Evolutionary conservation across 2,329 filamentous ascomycete species (phyloP), one percentile per base, ranked within the genome.

Genomic region (Neofusicoccum parvum): DNA sequence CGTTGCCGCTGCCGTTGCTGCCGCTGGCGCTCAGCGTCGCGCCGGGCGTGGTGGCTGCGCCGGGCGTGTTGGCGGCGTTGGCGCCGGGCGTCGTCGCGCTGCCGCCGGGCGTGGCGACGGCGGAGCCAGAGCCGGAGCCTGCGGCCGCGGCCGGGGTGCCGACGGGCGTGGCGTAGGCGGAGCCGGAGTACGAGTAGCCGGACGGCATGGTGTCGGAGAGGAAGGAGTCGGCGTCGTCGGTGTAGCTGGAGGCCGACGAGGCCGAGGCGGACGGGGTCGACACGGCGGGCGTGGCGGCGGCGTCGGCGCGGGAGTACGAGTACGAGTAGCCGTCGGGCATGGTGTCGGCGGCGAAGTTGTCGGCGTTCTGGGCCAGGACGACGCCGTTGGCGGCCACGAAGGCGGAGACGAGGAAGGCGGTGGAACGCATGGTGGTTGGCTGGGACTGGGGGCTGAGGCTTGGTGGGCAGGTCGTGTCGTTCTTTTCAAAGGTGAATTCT

Each of bases 351-450:
- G 37, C 65, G 53, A 45, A 58, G 59, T 58, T 51, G 49, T 56
- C 43, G 34, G 45, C 41, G 53, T 50, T 27, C 32, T 68, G 48
- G 50, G 45, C 60, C 12, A 67, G 67, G 67, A 51, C 46, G 67
- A 66, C 58, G 17, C n/a, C 15, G 68, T 67, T 67, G 64, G 43
- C 66, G 64, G 46, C 65, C 45, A 62, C 23, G n/a, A 67, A 20
- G 53, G 65, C 60, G 65, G 60, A 50, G 37, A 66, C 14, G 65
- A 63, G 41, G 58, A 66, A n/a, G 58, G 65, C 15, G 34, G 49
- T 50, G 62, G 62, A 53, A 54, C 67, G 67, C 67, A 68, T 68
- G 23, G 23, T 66, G 43, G 27, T 15, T 45, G 54, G 11, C 20
- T 46, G 14, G 17, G 49, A 23, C 23, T 23, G 23, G 23, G 27